phyloP scores from a whole-genome alignment of 805 yeast species.

The Candida schatavii region DNA sequence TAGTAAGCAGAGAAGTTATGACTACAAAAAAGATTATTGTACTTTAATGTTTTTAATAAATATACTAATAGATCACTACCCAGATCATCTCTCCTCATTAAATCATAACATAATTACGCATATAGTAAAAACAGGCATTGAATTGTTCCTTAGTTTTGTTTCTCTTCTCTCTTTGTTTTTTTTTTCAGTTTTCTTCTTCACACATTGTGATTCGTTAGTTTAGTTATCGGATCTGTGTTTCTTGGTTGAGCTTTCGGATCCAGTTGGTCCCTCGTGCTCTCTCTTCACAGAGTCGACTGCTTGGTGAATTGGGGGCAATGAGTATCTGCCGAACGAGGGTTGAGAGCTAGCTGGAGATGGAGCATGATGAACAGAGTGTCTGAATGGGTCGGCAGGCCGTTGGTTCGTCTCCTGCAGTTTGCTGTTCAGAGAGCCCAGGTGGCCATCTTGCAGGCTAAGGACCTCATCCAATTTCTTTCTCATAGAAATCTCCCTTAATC shows the following conservation, averaged over 20 bases:
- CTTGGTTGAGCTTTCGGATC: neutral
- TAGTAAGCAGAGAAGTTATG: neutral
- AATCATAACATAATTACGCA: slow-evolving; percentile 3
- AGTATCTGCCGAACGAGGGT: slow-evolving; percentile 1
- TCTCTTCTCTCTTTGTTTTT: too few relatives aligned
- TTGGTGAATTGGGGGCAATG: slow-evolving; percentile 4
- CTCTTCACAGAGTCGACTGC: slow-evolving; percentile 3
- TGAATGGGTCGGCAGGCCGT: neutral
- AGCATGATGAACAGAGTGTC: neutral
- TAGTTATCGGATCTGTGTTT: slow-evolving; percentile 1
- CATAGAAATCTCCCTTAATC: slow-evolving; percentile 48
- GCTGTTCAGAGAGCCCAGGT: neutral
- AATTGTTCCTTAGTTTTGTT: neutral
- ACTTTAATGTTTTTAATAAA: neutral
- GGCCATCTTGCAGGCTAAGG: slow-evolving; percentile 23
- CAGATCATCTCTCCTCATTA: neutral
- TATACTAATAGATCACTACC: neutral
- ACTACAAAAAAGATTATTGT: neutral
- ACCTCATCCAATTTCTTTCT: slow-evolving; percentile 49
- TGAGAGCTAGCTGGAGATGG: slow-evolving; percentile 2
- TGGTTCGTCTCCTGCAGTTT: slow-evolving; percentile 3
- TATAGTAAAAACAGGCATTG: neutral
- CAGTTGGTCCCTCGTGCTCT: slow-evolving; percentile 3
- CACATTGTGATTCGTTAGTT: neutral
- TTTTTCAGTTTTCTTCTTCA: too few relatives aligned